Percentiles rank a stretch among this genome's conserved stretches.
These are phyloP conservation scores for Podaxis carcinomalis DNA, from an alignment of 768 basidiomycete genomes.

Conservation along the genomic window DNA sequence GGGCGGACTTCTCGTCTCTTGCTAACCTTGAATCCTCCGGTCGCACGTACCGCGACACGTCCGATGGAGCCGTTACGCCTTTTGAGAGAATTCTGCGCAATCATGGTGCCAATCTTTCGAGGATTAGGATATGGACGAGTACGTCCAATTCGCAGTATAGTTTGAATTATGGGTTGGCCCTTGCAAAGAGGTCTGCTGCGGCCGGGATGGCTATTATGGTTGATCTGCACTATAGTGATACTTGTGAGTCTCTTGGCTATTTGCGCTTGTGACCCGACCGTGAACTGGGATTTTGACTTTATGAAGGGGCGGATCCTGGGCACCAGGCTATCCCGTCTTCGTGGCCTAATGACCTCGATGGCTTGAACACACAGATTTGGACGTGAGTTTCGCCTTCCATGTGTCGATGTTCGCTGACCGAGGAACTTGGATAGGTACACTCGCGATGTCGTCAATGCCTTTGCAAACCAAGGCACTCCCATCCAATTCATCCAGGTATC, in stretches of 20 bases:
- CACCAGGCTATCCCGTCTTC: constrained; percentile 54
- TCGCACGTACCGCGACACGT: constrained; percentile 36
- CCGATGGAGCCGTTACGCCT: constrained; percentile 21
- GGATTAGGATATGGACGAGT: constrained; percentile 61
- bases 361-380: constrained; percentile 55
- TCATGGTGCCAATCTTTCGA: constrained; percentile 54
- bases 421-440: constrained; percentile 38
- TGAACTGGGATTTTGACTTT: background rate
- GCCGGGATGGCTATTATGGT: constrained; percentile 53
- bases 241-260: constrained; percentile 32
- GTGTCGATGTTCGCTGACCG: background rate
- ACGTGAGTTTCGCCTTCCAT: constrained; percentile 28
- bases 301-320: constrained; percentile 59
- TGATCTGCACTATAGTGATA: constrained; percentile 63
- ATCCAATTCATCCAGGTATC: constrained; percentile 47
- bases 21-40: constrained; percentile 48
- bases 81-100: constrained; percentile 52
- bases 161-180: constrained; percentile 43
- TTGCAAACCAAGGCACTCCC: constrained; percentile 49
- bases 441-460: constrained; percentile 43
- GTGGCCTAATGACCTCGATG: constrained; percentile 47
- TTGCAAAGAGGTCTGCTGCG: constrained; percentile 52
- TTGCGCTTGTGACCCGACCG: background rate
- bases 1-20: constrained; percentile 55
- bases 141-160: constrained; percentile 47